Evolutionary conservation across 139 green algal genomes (phyloP), one percentile per base, ranked within the genome.

Genomic region (Mesotaenium endlicherianum): DNA sequence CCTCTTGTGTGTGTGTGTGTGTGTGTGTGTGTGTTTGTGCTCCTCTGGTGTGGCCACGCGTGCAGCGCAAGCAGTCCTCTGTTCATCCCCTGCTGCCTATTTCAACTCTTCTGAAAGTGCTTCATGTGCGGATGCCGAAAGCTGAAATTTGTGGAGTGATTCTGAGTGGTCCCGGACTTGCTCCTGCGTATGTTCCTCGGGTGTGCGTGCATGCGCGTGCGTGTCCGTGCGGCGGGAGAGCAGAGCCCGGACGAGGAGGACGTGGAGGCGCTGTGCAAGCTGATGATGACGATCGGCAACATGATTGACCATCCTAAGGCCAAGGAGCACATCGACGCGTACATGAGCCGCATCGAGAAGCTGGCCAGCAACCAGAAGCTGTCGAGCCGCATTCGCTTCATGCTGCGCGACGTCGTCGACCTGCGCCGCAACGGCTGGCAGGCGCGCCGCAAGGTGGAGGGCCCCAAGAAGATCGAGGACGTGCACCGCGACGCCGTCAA

Each of bases 201-300:
- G 20, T 64, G 20, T 64, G 26, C 26, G 53, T 64, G 26, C 53
- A 64, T 64, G 20, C 26, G 53, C 26, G 53, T 64, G 20, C 26
- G 53, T 26, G 20, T 64, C 53, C 36, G 41, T 72, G 11, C 5
- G 60, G 60, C 6, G 36, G 41, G n/a, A n/a, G n/a, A 42, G 36
- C 55, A 84, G 55, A 60, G 34, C 17, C 79, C 84, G n/a, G 84
- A 93, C 0, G 93, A 91, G 45, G 96, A 99, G 89, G 94, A 98
- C 70, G 90, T 99, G 11, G 96, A 99, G 92, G 97, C 94, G 83
- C 86, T 99, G 57, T 97, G 92, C 91, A 98, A 98, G 93, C 95
- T 99, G 76, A 81, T 99, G 67, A 86, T 77, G 41, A 99, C 96
- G 1, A 88, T 92, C 20, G 89, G 89, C 20, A 39, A 36, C 30